phyloP scores from a whole-genome alignment of 2,329 filamentous ascomycete genomes.

The Aspergillus transmontanensis region DNA sequence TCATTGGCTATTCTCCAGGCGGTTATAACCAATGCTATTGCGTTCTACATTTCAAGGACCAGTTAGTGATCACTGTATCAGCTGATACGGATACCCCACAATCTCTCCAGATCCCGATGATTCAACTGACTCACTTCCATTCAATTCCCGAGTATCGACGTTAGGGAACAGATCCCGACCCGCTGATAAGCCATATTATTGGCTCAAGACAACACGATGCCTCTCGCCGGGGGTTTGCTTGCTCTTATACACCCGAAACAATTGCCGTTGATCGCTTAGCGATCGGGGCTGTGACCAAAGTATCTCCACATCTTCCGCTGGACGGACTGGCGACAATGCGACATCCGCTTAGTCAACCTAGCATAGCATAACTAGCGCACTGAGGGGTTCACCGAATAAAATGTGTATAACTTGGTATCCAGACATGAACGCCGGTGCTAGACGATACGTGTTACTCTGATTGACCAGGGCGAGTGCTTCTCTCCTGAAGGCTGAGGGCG shows the following conservation, averaged over 20 bases:
- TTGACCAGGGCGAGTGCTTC: neutral
- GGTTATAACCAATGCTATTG: too few relatives aligned
- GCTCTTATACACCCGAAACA: neutral
- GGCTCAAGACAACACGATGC: too few relatives aligned
- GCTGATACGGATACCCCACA: too few relatives aligned
- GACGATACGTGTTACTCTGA: neutral
- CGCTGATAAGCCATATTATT: too few relatives aligned
- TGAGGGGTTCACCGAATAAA: neutral
- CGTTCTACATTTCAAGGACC: too few relatives aligned
- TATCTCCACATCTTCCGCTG: neutral
- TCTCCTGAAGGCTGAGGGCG: neutral
- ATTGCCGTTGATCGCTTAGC: neutral
- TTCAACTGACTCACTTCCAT: too few relatives aligned
- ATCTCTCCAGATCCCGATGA: too few relatives aligned
- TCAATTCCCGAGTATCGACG: too few relatives aligned
- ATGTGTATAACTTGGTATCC: neutral
- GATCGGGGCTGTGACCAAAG: neutral
- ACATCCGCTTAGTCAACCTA: neutral
- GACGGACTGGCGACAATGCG: neutral
- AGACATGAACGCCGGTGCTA: neutral
- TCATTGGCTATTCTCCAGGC: too few relatives aligned
- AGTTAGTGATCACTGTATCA: too few relatives aligned
- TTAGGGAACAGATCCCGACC: too few relatives aligned
- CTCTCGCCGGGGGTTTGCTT: too few relatives aligned
- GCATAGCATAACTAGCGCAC: neutral